Evolutionary conservation across 495 filamentous ascomycete species (phyloP).

Genomic region (Penicillium chermesinum): DNA sequence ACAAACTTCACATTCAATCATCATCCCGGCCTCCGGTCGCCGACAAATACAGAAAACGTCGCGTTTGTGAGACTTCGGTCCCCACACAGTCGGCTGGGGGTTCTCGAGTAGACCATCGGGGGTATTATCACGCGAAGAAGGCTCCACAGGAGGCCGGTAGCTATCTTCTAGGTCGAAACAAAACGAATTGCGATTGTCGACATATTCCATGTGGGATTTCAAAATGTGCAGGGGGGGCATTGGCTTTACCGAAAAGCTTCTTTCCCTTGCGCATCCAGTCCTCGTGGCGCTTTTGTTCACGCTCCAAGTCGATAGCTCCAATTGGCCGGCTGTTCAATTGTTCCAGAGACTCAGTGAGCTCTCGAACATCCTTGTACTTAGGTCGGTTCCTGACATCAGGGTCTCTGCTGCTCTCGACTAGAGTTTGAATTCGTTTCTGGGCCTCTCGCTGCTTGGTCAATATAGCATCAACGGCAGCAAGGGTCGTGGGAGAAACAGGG

Average conservation of each 20-base stretch:
- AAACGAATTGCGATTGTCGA: conserved; percentile 76
- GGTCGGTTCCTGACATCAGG: conserved; percentile 73
- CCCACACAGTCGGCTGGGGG: conserved; percentile 39
- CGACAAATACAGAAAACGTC: conserved; percentile 98
- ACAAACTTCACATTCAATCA: conserved; percentile 98
- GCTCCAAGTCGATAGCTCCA: conserved; percentile 89
- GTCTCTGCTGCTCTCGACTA: conserved; percentile 73
- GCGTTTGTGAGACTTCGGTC: conserved; percentile 48
- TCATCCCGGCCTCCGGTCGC: conserved; percentile 89
- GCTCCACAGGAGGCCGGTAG: conserved; percentile 85
- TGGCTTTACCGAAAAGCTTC: conserved; percentile 97
- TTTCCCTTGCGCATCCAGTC: conserved; percentile 99
- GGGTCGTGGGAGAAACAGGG: conserved; percentile 76
- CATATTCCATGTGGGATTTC: conserved; percentile 88
- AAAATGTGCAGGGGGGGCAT: conserved; percentile 94
- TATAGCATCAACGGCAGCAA: conserved; percentile 82
- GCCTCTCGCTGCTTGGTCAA: conserved; percentile 95
- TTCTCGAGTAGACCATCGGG: conserved; percentile 61
- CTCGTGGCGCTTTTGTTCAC: conserved; percentile 91
- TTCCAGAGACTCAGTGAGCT: conserved; percentile 79
- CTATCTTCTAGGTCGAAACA: conserved; percentile 93
- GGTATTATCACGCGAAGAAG: conserved; percentile 77
- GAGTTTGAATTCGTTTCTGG: conserved; percentile 73
- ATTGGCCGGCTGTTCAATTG: conserved; percentile 86
- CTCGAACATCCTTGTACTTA: conserved; percentile 83